Percentiles rank a stretch among this genome's conserved stretches.
Conservation (phyloP, 148 eudicot species). For the Pharnaceum exiguum region DNA sequence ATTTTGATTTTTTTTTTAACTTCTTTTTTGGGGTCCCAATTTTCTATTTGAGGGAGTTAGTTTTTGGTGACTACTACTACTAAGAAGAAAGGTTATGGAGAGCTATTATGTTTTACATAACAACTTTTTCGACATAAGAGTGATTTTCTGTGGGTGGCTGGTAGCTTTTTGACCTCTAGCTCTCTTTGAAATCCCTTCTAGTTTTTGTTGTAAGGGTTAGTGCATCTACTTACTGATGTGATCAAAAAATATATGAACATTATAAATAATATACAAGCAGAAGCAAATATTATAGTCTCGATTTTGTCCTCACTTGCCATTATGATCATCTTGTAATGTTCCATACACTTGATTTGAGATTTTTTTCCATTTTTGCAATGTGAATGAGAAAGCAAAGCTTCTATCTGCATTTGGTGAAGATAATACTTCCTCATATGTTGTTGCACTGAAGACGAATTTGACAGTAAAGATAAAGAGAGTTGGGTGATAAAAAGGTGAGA, state of each 20-base stretch:
- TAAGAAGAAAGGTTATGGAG: constrained; percentile 8
- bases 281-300: constrained; percentile 1
- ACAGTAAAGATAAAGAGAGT: not conserved
- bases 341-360: too few species aligned
- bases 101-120: not conserved
- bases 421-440: not conserved
- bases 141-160: constrained; percentile 17
- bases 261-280: constrained; percentile 21
- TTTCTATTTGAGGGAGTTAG: constrained; percentile 19
- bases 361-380: not conserved
- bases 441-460: constrained; percentile 16
- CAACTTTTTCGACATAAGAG: constrained; percentile 13
- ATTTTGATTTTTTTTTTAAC: constrained; percentile 21
- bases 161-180: constrained; percentile 23
- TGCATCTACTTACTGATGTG: constrained; percentile 14
- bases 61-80: constrained; percentile 23
- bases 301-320: not conserved
- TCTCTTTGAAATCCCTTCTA: constrained; percentile 33
- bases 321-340: not conserved
- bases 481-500: constrained; percentile 6
- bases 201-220: constrained; percentile 50
- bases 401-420: not conserved
- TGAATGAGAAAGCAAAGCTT: not conserved
- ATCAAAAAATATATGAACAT: not conserved
- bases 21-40: constrained; percentile 3